Evolutionary conservation across 2,329 filamentous ascomycete species (phyloP).

Genomic region (Microcyclospora pomicola): DNA sequence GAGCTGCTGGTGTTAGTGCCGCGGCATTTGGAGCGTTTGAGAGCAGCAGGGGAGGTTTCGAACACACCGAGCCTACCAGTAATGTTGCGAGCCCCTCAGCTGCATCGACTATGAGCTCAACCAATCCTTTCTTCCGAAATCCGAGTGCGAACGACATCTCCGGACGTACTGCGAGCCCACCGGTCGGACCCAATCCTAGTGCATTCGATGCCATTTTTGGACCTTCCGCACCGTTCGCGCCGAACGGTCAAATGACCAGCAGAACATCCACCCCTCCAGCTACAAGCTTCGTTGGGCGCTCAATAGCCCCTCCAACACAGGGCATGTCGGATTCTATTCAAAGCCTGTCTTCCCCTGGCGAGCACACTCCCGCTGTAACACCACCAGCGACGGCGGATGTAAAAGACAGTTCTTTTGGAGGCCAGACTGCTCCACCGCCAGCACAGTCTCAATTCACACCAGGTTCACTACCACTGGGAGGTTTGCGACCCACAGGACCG

Average conservation of each 20-base stretch:
- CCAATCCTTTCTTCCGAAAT: slow-evolving; percentile 87
- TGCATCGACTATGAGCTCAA: slow-evolving; percentile 35
- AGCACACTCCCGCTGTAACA: slow-evolving; percentile 46
- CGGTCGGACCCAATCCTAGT: slow-evolving; percentile 19
- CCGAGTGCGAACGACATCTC: slow-evolving; percentile 20
- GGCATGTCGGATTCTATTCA: slow-evolving; percentile 18
- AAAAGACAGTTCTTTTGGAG: slow-evolving; percentile 40
- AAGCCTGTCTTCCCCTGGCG: slow-evolving; percentile 16
- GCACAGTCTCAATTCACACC: slow-evolving; percentile 68
- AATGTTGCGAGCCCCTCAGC: slow-evolving; percentile 5
- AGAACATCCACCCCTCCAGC: slow-evolving; percentile 18
- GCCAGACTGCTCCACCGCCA: slow-evolving; percentile 51
- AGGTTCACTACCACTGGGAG: slow-evolving; percentile 56
- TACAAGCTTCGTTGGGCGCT: slow-evolving; percentile 16
- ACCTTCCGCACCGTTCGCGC: slow-evolving; percentile 30
- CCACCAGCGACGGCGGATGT: slow-evolving; percentile 41
- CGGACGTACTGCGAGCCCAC: slow-evolving; percentile 13
- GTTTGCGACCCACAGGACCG: slow-evolving; percentile 26
- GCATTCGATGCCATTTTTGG: slow-evolving; percentile 25
- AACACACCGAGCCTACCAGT: slow-evolving; percentile 2
- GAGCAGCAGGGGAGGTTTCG: background rate
- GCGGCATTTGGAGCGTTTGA: slow-evolving; percentile 6
- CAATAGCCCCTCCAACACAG: slow-evolving; percentile 4
- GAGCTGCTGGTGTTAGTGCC: slow-evolving; percentile 4
- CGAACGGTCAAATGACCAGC: slow-evolving; percentile 12